A percentile compares a stretch with the other conserved stretches of the same genome.
Conservation (phyloP, 2,329 filamentous ascomycete genomes). For the Orbilia blumenaviensis region DNA sequence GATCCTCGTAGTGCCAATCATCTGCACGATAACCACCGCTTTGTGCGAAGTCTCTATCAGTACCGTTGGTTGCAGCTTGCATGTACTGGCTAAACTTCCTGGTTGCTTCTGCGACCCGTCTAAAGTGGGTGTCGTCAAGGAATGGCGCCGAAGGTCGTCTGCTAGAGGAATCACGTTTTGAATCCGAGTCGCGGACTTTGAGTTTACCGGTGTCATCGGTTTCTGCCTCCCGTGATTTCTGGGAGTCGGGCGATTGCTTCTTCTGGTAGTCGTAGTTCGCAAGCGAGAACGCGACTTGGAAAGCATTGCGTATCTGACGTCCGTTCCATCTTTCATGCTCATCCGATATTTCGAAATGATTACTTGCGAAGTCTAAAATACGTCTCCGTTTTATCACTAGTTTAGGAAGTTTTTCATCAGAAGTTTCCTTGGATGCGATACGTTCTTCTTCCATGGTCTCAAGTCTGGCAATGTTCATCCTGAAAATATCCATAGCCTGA, state of each 20-base stretch:
- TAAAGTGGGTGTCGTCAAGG: neutral
- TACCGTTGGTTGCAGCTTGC: constrained; percentile 4
- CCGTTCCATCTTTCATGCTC: constrained; percentile 59
- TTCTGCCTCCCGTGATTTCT: neutral
- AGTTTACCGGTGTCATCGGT: neutral
- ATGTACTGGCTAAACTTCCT: constrained; percentile 8
- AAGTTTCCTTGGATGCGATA: constrained; percentile 28
- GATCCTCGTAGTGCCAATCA: constrained; percentile 2
- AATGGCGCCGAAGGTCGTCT: neutral
- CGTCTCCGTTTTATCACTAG: constrained; percentile 44
- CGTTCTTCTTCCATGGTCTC: constrained; percentile 52
- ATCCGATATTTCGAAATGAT: constrained; percentile 45
- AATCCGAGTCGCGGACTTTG: neutral
- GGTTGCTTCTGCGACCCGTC: neutral
- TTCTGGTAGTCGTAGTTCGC: constrained; percentile 56
- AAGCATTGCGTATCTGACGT: constrained; percentile 62
- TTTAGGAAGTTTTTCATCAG: constrained; percentile 36
- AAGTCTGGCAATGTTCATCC: constrained; percentile 55
- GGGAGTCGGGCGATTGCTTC: neutral
- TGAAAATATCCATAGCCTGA: constrained; percentile 57
- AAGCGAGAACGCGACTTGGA: constrained; percentile 64
- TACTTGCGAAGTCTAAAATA: constrained; percentile 55
- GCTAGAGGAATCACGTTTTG: neutral
- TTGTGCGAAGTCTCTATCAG: constrained; percentile 10
- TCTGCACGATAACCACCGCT: neutral